These are phyloP conservation scores for Lepiota brunneoincarnata DNA, from an alignment of 768 basidiomycete genomes.

Conservation along the genomic window DNA sequence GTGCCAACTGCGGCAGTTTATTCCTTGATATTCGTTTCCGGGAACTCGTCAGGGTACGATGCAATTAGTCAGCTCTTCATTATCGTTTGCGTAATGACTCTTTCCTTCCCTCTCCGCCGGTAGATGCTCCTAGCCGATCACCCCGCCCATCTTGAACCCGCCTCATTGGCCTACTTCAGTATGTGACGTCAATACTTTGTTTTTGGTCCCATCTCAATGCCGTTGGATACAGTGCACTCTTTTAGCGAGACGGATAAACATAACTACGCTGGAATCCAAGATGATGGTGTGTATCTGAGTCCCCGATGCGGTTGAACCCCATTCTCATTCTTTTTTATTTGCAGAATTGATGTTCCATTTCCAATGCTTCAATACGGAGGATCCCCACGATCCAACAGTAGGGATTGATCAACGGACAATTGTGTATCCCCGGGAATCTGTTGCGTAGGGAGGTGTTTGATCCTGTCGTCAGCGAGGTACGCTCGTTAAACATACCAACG, in stretches of 20 bases:
- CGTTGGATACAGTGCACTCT: slow-evolving; percentile 55
- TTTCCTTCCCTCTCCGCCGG: neutral
- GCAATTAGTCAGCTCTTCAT: neutral
- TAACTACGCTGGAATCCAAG: slow-evolving; percentile 64
- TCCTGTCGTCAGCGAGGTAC: slow-evolving; percentile 77
- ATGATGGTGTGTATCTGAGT: slow-evolving; percentile 57
- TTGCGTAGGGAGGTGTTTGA: slow-evolving; percentile 87
- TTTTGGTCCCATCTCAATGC: slow-evolving; percentile 3
- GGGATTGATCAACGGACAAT: slow-evolving; percentile 81
- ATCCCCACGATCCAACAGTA: slow-evolving; percentile 75
- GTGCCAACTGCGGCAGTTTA: slow-evolving; percentile 83
- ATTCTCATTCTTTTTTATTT: slow-evolving; percentile 9
- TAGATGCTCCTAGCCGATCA: slow-evolving; percentile 71
- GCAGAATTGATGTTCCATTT: slow-evolving; percentile 84
- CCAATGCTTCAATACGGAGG: slow-evolving; percentile 86
- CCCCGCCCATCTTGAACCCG: slow-evolving; percentile 78
- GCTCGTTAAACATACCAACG: slow-evolving; percentile 18
- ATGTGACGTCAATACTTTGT: slow-evolving; percentile 17
- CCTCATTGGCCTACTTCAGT: slow-evolving; percentile 83
- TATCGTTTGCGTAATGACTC: neutral
- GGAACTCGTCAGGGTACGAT: slow-evolving; percentile 64
- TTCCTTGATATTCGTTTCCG: slow-evolving; percentile 87
- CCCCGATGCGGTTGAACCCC: slow-evolving; percentile 1
- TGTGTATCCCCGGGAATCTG: slow-evolving; percentile 77
- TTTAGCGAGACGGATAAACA: slow-evolving; percentile 90